These are phyloP conservation scores for Diplodia scrobiculata DNA, from an alignment of 2,329 filamentous ascomycete species.

Conservation along the genomic window DNA sequence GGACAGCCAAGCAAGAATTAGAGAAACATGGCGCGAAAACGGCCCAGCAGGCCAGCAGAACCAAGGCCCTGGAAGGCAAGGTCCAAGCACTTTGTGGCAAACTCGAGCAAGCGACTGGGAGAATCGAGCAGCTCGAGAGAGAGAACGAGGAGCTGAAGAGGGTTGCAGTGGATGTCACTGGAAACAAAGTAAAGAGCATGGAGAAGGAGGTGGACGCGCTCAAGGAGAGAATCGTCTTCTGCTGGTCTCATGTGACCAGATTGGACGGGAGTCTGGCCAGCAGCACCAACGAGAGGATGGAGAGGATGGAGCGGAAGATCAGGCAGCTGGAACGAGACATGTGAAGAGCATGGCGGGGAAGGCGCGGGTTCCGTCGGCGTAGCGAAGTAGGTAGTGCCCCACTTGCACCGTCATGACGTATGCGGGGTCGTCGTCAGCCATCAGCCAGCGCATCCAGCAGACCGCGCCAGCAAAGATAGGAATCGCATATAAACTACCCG, in stretches of 20 bases:
- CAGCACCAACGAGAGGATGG: no score
- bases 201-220: no score
- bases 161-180: neutral
- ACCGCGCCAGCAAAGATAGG: neutral
- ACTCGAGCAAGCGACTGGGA: neutral
- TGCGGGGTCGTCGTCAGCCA: neutral
- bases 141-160: neutral
- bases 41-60: neutral
- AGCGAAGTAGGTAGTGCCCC: neutral
- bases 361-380: slow-evolving; percentile 18
- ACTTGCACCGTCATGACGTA: slow-evolving; percentile 12
- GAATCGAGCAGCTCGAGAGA: neutral
- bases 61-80: neutral
- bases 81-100: neutral
- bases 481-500: slow-evolving; percentile 2
- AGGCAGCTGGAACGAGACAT: no score
- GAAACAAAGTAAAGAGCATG: no score
- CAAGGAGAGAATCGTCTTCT: no score
- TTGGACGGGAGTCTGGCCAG: no score
- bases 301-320: neutral
- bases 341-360: neutral
- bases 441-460: slow-evolving; percentile 11
- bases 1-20: neutral
- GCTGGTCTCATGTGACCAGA: no score
- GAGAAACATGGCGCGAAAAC: neutral